These are phyloP conservation scores for Cynara cardunculus DNA, from an alignment of 129 eudicot genomes.

Conservation along the genomic window DNA sequence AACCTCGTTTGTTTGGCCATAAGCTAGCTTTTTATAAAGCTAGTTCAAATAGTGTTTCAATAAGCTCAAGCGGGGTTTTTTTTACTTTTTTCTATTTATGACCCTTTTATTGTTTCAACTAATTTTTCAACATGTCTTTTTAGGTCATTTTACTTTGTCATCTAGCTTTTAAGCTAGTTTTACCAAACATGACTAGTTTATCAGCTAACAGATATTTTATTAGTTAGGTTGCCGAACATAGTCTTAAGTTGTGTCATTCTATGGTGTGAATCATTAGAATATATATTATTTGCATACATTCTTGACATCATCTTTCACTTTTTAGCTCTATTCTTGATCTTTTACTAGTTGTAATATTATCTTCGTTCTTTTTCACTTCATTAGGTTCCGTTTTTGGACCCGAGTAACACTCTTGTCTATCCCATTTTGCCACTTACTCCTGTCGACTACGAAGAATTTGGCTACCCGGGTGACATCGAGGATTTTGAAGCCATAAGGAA, in stretches of 20 bases:
- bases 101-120: neutral
- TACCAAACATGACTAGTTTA: neutral
- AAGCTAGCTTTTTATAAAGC: neutral
- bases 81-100: neutral
- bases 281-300: neutral
- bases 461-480: conserved; percentile 74
- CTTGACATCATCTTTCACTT: neutral
- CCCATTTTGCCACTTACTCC: conserved; percentile 87
- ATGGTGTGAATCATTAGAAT: neutral
- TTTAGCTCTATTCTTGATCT: neutral
- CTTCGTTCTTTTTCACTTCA: neutral
- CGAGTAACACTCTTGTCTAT: conserved; percentile 66
- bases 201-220: neutral
- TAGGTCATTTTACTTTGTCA: neutral
- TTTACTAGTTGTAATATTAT: neutral
- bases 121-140: neutral
- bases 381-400: conserved; percentile 95
- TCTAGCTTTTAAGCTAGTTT: neutral
- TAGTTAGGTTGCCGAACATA: neutral
- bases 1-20: neutral
- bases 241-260: neutral
- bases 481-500: conserved; percentile 80
- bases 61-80: neutral
- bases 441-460: conserved; percentile 87
- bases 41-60: neutral